Percentiles rank a stretch among this genome's conserved stretches.
Conservation (phyloP, 352 stramenopile species). For the Blastocystis sp. region DNA sequence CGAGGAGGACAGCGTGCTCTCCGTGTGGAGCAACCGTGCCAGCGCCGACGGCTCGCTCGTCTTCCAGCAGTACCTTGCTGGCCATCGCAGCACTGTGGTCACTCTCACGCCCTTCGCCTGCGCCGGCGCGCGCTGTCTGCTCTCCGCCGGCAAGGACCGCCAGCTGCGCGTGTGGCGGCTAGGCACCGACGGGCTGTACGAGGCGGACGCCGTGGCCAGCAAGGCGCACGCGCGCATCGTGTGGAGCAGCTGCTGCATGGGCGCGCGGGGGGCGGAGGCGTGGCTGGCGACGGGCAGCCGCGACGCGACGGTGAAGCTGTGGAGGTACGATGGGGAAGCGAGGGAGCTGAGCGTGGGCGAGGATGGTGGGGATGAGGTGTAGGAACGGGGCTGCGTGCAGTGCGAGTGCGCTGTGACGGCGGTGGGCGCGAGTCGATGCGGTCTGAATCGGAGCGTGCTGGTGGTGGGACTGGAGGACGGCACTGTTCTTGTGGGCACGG, state of each 20-base stretch:
- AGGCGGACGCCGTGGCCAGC: neutral
- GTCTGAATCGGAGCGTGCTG: neutral
- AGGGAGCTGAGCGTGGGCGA: neutral
- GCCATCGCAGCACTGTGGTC: conserved; percentile 29
- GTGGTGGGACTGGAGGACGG: neutral
- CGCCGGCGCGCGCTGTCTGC: neutral
- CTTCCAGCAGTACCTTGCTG: conserved; percentile 13
- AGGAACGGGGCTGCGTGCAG: neutral
- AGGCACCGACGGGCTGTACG: neutral
- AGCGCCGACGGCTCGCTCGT: conserved; percentile 3
- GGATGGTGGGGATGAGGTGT: neutral
- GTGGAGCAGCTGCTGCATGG: conserved; percentile 6
- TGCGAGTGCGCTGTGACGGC: neutral
- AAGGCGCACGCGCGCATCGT: conserved; percentile 45
- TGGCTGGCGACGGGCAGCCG: neutral
- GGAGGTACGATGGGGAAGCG: neutral
- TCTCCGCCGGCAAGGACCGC: conserved; percentile 51
- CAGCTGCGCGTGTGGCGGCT: conserved; percentile 8
- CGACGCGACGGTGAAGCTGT: conserved; percentile 11
- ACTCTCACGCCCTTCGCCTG: neutral
- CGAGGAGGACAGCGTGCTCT: conserved; percentile 26
- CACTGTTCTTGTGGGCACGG: neutral
- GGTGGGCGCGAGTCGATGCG: neutral
- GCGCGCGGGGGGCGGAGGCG: neutral
- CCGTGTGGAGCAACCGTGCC: conserved; percentile 24